Evolutionary conservation across 2,329 filamentous ascomycete species (phyloP), one percentile per base, ranked within the genome.

Genomic region (Plectosphaerella plurivora): DNA sequence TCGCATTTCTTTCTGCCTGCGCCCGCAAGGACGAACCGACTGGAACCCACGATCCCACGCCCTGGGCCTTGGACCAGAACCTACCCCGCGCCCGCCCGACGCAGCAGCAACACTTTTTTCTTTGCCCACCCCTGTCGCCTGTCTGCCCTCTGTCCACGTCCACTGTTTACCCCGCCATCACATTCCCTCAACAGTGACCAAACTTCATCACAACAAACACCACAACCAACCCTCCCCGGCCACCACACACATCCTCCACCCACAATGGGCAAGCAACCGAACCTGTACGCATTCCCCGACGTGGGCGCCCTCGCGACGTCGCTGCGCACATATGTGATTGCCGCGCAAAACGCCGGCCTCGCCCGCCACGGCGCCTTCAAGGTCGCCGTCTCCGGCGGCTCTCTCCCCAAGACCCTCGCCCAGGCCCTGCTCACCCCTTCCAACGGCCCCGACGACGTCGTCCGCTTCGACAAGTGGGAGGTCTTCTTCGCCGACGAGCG

Each of bases 401-500:
- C 92, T 15, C 83, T 99, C 45, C 94, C 94, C 53, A 87, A 91
- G 65, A 89, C 87, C 14, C 86, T 99, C 42, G 91, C 91, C 45
- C 84, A 90, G 68, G 91, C 91, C 10, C 83, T 97, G 11, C 83
- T 97, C 24, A 66, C 82, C 61, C 73, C 65, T 59, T 72, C 73
- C 28, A 65, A 70, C 20, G 75, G 71, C 10, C 65, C 72, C 42
- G 68, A 86, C 52, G 89, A 91, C 65, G 79, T 75, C 4, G 73
- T 92, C 60, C 78, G 88, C 63, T 96, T 95, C 72, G 77, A 80
- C 67, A 91, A 89, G 70, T 99, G 94, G 94, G 89, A 97, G 65
- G 90, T 99, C 66, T 99, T 97, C 80, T 97, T 97, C 72, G 93
- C 93, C 66, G 94, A 99, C 68, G 94, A 99, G 79, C 89, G 94